Percentiles rank a stretch among this genome's conserved stretches.
These are phyloP conservation scores for Cladosporium halotolerans DNA, from an alignment of 2,329 filamentous ascomycete species.

Conservation along the genomic window DNA sequence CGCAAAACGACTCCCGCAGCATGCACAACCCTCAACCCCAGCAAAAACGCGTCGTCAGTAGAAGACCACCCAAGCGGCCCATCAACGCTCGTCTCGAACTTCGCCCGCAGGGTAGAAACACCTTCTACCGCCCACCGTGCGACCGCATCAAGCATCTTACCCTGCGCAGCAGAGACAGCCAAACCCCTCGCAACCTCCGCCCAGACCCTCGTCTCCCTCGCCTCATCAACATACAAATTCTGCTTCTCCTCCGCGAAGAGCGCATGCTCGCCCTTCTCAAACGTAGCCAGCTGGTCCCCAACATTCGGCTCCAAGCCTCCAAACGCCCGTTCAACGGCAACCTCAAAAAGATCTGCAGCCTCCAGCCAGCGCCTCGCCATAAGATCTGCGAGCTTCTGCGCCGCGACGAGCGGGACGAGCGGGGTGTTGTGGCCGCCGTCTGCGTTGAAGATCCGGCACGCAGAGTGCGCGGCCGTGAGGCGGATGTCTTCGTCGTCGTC, in stretches of 20 bases:
- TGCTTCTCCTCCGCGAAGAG: conserved; percentile 88
- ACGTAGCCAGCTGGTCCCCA: conserved; percentile 11
- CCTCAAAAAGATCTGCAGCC: conserved; percentile 5
- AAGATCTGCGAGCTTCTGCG: conserved; percentile 32
- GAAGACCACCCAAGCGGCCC: conserved; percentile 68
- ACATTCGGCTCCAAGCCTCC: conserved; percentile 8
- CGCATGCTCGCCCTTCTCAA: conserved; percentile 30
- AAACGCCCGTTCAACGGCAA: conserved; percentile 20
- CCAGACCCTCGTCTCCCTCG: conserved; percentile 69
- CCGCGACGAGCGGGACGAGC: conserved; percentile 46
- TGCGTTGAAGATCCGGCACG: conserved; percentile 39
- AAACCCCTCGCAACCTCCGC: conserved; percentile 40
- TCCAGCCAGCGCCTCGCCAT: conserved; percentile 22
- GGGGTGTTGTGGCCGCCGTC: conserved; percentile 17
- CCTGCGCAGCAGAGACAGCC: conserved; percentile 21
- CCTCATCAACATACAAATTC: conserved; percentile 85
- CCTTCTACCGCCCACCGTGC: conserved; percentile 47
- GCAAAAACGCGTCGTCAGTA: conserved; percentile 59
- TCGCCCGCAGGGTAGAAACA: conserved; percentile 38
- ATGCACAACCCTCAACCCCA: conserved; percentile 45
- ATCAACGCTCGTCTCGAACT: conserved; percentile 42
- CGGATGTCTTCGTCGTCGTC: conserved; percentile 92
- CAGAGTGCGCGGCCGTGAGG: conserved; percentile 52
- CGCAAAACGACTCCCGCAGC: conserved; percentile 35
- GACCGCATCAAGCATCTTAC: conserved; percentile 18